Evolutionary conservation across 2,329 filamentous ascomycete genomes (phyloP), one percentile per base, ranked within the genome.

Genomic region (Dendrostoma leiphaemia): DNA sequence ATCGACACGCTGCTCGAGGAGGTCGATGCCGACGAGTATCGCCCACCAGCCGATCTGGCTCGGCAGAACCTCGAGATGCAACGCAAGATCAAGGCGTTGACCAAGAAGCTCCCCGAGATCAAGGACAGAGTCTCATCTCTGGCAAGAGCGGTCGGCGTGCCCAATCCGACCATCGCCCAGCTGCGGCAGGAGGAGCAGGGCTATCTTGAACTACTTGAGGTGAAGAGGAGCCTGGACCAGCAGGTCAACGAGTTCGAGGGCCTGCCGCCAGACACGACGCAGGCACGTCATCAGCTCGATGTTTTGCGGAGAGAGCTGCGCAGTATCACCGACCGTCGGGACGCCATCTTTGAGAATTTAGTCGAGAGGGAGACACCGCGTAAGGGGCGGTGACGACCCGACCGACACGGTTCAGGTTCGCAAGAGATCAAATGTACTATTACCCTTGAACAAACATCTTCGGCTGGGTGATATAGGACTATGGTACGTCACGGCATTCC

Each of bases 41-140:
- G 81, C 15, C 79, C 82, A 0, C 70, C 83, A 0, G 64, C 81
- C 0, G 75, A 84, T 58, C 72, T 92, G 3, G 81, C 83, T 10
- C 83, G 84, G 60, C 80, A 86, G 60, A 93, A 91, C n/a, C 77
- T 86, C 4, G 87, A 94, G 48, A 82, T 88, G 70, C 84, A 86
- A 60, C 84, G 89, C 51, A 84, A 79, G 53, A 82, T 87, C 46
- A 91, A 90, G 66, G 71, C 81, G n/a, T 74, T 90, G 34, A 73
- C 78, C 13, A 72, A 83, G 2, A 87, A 87, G 61, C 74, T 92
- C 1, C 82, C 82, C 15, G 90, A 94, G 64, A 82, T 89, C 55
- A 72, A 74, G 45, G 81, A 85, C 52, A 78, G 78, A 38, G 71
- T 82, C 60, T 65, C 74, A 54, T 67, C 75, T 2, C 63, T 79